Conservation (phyloP, 139 green algal genomes). For the Chlorella vulgaris region DNA sequence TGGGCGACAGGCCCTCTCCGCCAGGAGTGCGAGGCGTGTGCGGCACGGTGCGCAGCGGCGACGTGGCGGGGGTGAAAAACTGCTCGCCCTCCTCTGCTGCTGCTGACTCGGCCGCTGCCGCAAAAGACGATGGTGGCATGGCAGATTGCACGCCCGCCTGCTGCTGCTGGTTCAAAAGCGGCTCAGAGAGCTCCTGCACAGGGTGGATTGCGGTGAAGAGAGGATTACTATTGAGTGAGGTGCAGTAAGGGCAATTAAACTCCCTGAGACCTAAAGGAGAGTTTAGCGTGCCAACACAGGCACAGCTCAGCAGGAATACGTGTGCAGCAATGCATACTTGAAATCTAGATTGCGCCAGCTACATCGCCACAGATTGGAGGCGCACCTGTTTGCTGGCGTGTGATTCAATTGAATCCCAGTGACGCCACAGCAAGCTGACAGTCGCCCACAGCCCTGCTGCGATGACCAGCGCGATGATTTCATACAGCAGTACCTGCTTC, state of each 20-base stretch:
- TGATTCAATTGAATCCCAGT: conserved; percentile 57
- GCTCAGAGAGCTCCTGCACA: conserved; percentile 21
- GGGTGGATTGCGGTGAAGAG: too few species aligned
- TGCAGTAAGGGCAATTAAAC: too few species aligned
- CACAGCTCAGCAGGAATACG: too few species aligned
- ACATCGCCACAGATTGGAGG: too few species aligned
- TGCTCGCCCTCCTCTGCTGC: background rate
- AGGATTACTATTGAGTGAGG: too few species aligned
- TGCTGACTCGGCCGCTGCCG: background rate
- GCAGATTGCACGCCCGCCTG: too few species aligned
- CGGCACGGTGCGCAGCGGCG: background rate
- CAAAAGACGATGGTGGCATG: too few species aligned
- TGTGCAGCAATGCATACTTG: too few species aligned
- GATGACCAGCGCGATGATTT: conserved; percentile 35
- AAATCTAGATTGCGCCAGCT: too few species aligned
- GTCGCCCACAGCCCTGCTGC: conserved; percentile 38
- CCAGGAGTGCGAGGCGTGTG: background rate
- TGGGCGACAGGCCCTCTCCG: background rate
- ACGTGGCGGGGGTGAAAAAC: background rate
- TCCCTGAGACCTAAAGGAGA: too few species aligned
- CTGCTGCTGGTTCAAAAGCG: conserved; percentile 1
- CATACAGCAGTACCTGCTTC: conserved; percentile 69
- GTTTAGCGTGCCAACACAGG: too few species aligned
- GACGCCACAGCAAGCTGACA: conserved; percentile 46
- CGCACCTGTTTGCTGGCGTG: conserved; percentile 16